phyloP scores from a whole-genome alignment of 2,329 filamentous ascomycete species.

The Cadophora sp. region DNA sequence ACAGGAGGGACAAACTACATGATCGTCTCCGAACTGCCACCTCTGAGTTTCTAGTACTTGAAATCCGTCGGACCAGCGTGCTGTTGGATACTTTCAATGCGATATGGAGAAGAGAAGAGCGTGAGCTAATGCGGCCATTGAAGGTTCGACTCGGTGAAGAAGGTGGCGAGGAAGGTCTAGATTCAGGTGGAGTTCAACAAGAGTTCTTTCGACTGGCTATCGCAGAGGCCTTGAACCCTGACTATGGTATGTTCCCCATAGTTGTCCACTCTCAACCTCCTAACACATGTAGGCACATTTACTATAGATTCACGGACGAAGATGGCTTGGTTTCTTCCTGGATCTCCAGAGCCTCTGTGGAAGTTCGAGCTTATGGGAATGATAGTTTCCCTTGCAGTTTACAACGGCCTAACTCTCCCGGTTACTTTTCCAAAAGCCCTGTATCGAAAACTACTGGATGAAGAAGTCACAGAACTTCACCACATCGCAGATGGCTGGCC shows the following conservation, averaged over 20 bases:
- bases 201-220: constrained; percentile 92
- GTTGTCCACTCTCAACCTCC: constrained; percentile 10
- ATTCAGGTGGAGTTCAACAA: constrained; percentile 94
- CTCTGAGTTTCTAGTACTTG: constrained; percentile 73
- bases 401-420: constrained; percentile 91
- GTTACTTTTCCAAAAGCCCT: constrained; percentile 86
- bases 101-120: constrained; percentile 83
- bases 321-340: constrained; percentile 88
- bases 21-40: constrained; percentile 71
- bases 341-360: constrained; percentile 82
- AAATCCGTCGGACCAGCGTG: constrained; percentile 71
- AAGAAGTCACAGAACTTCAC: constrained; percentile 72
- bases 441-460: constrained; percentile 79
- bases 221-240: constrained; percentile 77
- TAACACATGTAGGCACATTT: constrained; percentile 65
- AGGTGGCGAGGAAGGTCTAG: constrained; percentile 84
- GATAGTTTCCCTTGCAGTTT: constrained; percentile 87
- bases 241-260: constrained; percentile 62
- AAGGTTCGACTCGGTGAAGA: constrained; percentile 88
- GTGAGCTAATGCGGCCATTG: constrained; percentile 83
- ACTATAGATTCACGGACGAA: constrained; percentile 76
- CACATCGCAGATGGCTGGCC: constrained; percentile 91
- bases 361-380: constrained; percentile 90
- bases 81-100: constrained; percentile 82
- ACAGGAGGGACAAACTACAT: constrained; percentile 67